Percentiles rank a stretch among this genome's conserved stretches.
These are phyloP conservation scores for Alternaria longipes DNA, from an alignment of 2,329 filamentous ascomycete genomes.

Conservation along the genomic window DNA sequence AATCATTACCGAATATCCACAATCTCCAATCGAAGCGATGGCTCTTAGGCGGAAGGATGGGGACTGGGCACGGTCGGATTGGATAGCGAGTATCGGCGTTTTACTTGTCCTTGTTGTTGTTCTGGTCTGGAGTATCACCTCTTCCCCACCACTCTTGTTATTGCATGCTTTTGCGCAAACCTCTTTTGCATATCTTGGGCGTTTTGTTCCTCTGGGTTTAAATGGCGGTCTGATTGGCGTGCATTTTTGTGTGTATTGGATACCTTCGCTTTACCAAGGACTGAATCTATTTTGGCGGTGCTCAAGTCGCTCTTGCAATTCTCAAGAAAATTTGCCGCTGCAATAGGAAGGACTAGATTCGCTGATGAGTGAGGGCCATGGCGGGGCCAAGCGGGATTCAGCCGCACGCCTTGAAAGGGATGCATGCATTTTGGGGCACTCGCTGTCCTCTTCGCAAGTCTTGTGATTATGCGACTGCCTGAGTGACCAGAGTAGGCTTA, in stretches of 20 bases:
- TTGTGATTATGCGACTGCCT: background rate
- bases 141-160: background rate
- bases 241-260: background rate
- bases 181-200: conserved; percentile 14
- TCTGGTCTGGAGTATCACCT: background rate
- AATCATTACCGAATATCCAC: background rate
- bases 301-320: background rate
- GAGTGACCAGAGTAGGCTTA: background rate
- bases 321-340: background rate
- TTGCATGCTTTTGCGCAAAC: background rate
- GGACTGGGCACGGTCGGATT: background rate
- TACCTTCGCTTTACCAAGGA: conserved; percentile 9
- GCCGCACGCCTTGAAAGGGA: background rate
- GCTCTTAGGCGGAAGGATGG: background rate
- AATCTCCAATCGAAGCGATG: conserved; percentile 1
- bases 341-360: background rate
- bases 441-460: background rate
- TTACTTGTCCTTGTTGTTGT: conserved; percentile 2
- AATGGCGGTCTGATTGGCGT: background rate
- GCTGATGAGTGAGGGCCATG: background rate
- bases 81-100: conserved; percentile 7
- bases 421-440: background rate
- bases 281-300: background rate
- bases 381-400: background rate
- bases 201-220: conserved; percentile 5